These are phyloP conservation scores for Gynandropsis gynandra DNA, from an alignment of 345 rosid species.

Conservation along the genomic window DNA sequence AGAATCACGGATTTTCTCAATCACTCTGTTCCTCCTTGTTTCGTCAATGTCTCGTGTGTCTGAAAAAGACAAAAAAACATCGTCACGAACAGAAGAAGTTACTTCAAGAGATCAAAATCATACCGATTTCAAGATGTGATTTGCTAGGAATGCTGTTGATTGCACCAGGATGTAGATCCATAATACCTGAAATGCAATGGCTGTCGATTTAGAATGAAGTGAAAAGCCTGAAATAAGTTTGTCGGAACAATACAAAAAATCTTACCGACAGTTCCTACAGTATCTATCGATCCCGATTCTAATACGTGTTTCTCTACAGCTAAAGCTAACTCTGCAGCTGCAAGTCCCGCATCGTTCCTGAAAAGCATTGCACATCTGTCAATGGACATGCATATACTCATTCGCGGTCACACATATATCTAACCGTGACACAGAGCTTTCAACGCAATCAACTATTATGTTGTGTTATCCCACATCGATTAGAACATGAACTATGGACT, in stretches of 20 bases:
- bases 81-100: no score
- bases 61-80: constrained; percentile 18
- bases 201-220: neutral
- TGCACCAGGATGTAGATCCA: constrained; percentile 92
- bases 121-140: constrained; percentile 90
- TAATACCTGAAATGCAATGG: constrained; percentile 39
- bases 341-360: constrained; percentile 96
- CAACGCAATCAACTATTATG: no score
- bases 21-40: constrained; percentile 61
- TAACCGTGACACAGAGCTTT: no score
- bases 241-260: constrained; percentile 2
- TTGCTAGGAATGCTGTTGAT: constrained; percentile 98
- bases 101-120: neutral
- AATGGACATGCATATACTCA: neutral
- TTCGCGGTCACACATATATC: no score
- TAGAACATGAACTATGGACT: no score
- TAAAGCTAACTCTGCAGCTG: constrained; percentile 85
- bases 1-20: constrained; percentile 68
- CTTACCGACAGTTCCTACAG: constrained; percentile 93
- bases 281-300: constrained; percentile 81
- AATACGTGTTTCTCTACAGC: constrained; percentile 86
- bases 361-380: constrained; percentile 1
- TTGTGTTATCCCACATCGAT: no score
- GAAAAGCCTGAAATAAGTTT: neutral
- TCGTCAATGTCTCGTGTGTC: constrained; percentile 92